Conservation (phyloP, 192 early-diverging fungal genomes). For the Linnemannia elongata region DNA sequence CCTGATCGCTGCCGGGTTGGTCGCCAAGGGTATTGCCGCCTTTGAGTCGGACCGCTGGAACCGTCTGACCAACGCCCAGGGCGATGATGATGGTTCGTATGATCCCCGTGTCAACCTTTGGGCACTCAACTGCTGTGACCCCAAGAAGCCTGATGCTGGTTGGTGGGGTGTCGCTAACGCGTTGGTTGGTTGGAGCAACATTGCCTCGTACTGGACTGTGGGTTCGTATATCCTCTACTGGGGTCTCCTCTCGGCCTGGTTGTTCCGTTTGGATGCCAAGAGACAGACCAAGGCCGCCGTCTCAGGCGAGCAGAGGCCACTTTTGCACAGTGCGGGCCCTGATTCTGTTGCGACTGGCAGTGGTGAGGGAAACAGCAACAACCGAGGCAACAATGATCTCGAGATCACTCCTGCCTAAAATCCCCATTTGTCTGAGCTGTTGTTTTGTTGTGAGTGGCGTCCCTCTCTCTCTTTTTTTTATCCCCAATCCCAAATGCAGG, state of each 20-base stretch:
- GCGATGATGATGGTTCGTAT: slow-evolving; percentile 66
- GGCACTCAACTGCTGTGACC: slow-evolving; percentile 76
- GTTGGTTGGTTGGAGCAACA: slow-evolving; percentile 83
- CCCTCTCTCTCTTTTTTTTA: not conserved
- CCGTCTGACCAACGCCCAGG: slow-evolving; percentile 70
- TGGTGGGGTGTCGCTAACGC: slow-evolving; percentile 83
- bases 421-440: not conserved
- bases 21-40: slow-evolving; percentile 74
- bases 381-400: slow-evolving; percentile 64
- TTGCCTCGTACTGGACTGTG: slow-evolving; percentile 61
- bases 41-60: slow-evolving; percentile 79
- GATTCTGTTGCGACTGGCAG: slow-evolving; percentile 78
- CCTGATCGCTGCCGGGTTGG: slow-evolving; percentile 85
- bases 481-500: not conserved
- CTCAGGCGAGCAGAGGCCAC: slow-evolving; percentile 67
- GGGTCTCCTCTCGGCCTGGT: slow-evolving; percentile 63
- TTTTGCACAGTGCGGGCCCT: slow-evolving; percentile 69
- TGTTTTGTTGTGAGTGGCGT: not conserved
- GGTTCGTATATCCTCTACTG: slow-evolving; percentile 87
- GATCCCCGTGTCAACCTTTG: slow-evolving; percentile 72
- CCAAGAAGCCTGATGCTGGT: slow-evolving; percentile 51
- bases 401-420: slow-evolving; percentile 7
- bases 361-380: slow-evolving; percentile 78
- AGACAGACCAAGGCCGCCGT: not conserved
- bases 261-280: slow-evolving; percentile 65